Conservation (phyloP, 208 protist genomes). For the Angomonas ambiguus region DNA sequence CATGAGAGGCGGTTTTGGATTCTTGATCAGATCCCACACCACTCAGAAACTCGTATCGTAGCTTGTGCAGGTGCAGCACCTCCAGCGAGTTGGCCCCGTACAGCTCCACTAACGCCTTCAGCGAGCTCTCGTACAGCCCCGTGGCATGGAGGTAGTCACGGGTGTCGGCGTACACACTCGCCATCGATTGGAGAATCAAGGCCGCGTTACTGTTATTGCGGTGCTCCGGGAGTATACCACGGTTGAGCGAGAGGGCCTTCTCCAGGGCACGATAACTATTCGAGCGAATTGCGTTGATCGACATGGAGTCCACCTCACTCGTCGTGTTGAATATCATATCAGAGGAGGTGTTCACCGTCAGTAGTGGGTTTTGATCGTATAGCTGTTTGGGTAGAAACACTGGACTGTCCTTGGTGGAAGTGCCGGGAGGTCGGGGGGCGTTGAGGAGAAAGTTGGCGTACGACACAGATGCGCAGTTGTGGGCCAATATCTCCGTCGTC, state of each 20-base stretch:
- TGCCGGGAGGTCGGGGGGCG: constrained; percentile 37
- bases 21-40: constrained; percentile 86
- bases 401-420: constrained; percentile 27
- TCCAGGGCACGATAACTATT: constrained; percentile 56
- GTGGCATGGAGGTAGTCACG: constrained; percentile 87
- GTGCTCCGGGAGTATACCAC: constrained; percentile 48
- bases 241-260: constrained; percentile 69
- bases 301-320: constrained; percentile 21
- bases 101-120: constrained; percentile 45
- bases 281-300: constrained; percentile 48
- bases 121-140: constrained; percentile 72
- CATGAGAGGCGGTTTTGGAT: constrained; percentile 66
- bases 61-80: constrained; percentile 39
- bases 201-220: constrained; percentile 57
- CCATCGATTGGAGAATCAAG: constrained; percentile 65
- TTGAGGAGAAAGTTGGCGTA: constrained; percentile 67
- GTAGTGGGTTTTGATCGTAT: constrained; percentile 62
- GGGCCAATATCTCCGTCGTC: constrained; percentile 50
- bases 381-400: constrained; percentile 77
- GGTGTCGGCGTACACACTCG: constrained; percentile 82
- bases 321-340: constrained; percentile 59
- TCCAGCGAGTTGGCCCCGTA: constrained; percentile 68
- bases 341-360: constrained; percentile 50
- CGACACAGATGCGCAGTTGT: constrained; percentile 53
- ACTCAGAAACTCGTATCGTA: constrained; percentile 80